A percentile compares a stretch with the other conserved stretches of the same genome.
phyloP scores from a whole-genome alignment of 129 eudicot species.

The Chrysanthemum lavandulifolium region DNA sequence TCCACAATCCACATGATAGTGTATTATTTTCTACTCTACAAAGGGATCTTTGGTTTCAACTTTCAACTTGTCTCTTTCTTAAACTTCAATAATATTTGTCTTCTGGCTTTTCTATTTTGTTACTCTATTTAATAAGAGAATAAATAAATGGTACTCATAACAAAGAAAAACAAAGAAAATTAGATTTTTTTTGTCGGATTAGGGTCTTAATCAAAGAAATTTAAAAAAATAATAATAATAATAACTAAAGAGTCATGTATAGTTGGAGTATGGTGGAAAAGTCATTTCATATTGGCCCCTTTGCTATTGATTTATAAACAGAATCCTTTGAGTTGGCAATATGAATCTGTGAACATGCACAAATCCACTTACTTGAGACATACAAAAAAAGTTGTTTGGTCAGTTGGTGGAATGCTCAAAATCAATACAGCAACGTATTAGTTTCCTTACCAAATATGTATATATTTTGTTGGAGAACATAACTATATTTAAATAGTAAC shows the following conservation, averaged over 20 bases:
- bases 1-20: slow-evolving; percentile 27
- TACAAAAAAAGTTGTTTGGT: background rate
- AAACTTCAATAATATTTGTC: background rate
- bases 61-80: background rate
- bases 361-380: background rate
- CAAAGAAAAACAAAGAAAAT: too few species aligned
- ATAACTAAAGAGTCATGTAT: background rate
- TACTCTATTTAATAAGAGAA: background rate
- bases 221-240: too few species aligned
- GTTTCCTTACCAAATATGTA: background rate
- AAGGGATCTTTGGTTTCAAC: background rate
- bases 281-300: background rate
- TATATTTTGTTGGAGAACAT: too few species aligned
- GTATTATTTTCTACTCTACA: slow-evolving; percentile 1
- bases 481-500: too few species aligned
- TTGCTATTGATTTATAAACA: slow-evolving; percentile 12
- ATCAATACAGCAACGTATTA: background rate
- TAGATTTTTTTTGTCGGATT: too few species aligned
- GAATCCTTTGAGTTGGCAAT: slow-evolving; percentile 20
- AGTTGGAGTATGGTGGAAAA: background rate
- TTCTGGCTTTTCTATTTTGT: background rate
- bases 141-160: too few species aligned
- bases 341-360: slow-evolving; percentile 30
- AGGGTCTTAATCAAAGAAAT: too few species aligned
- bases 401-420: background rate